Evolutionary conservation across 805 yeast species (phyloP), one percentile per base, ranked within the genome.

Genomic region (Candida arabinofermentans): DNA sequence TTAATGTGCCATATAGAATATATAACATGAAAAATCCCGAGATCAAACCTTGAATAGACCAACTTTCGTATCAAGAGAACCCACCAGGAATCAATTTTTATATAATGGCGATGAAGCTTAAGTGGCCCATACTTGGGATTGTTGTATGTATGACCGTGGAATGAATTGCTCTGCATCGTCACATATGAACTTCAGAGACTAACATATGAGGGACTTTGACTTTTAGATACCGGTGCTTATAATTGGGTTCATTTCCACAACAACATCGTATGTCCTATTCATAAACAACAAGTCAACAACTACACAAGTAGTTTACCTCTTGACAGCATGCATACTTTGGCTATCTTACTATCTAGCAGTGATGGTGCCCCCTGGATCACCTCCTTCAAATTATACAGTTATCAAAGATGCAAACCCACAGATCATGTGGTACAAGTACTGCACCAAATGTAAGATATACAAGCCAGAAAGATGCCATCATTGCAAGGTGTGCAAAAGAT

Each of bases 401-500:
- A 70, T 49, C 23, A 38, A 26, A 10, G 27, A 32, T 9, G 16
- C 17, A 5, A 42, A 42, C 13, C 58, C 57, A 5, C 54, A 56
- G 27, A 44, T 39, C 24, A 40, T 46, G 46, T 82, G 88, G 90
- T 67, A 65, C 45, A 70, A 80, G 49, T 86, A 78, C 72, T 88
- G 96, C 57, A 63, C 70, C 42, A 87, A 86, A 58, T 89, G 96
- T 61, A 51, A 79, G 30, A 63, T 60, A 30, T 79, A 74, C 62
- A 89, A 89, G 58, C 96, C 96, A 0, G 91, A 83, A 55, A 65
- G 96, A 46, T 57, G 87, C 4, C 96, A 89, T 58, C 96, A 89
- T 64, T 89, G 96, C 60, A 83, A 83, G 52, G 73, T 77, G 1
- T 87, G 95, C 56, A 69, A 75, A n/a, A 52, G 47, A 31, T 89